Percentiles rank a stretch among this genome's conserved stretches.
Conservation (phyloP, 1,284 basidiomycete species). For the Megacollybia platyphylla region DNA sequence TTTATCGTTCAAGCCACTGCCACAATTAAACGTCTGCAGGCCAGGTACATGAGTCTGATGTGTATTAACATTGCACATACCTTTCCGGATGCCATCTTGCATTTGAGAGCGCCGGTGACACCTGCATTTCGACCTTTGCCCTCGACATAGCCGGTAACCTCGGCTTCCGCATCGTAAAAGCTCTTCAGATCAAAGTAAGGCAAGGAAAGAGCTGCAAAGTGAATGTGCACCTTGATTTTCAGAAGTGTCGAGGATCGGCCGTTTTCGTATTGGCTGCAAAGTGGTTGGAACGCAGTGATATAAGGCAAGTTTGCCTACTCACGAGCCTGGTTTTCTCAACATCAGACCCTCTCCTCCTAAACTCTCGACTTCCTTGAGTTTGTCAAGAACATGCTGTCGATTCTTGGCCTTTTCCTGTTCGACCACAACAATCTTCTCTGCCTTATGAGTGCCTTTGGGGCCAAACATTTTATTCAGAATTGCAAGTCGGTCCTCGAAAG, state of each 20-base stretch:
- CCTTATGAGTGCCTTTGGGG: constrained; percentile 25
- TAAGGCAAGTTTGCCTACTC: constrained; percentile 10
- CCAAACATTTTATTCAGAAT: constrained; percentile 36
- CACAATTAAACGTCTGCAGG: constrained; percentile 38
- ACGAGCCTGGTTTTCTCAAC: constrained; percentile 46
- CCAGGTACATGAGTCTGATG: background rate
- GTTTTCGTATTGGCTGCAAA: constrained; percentile 37
- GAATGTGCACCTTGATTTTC: constrained; percentile 39
- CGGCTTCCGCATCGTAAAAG: constrained; percentile 56
- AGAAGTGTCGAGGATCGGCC: constrained; percentile 37
- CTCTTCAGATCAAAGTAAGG: constrained; percentile 19
- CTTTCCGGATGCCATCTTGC: constrained; percentile 54
- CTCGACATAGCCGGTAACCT: constrained; percentile 41
- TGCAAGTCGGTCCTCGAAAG: constrained; percentile 45
- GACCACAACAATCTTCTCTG: constrained; percentile 35
- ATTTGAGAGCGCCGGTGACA: constrained; percentile 41
- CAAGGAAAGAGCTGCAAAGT: too few species aligned
- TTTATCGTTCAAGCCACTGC: constrained; percentile 40
- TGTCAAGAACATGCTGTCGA: constrained; percentile 38
- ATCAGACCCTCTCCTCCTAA: constrained; percentile 58
- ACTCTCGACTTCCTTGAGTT: constrained; percentile 39
- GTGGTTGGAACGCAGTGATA: background rate
- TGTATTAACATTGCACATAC: constrained; percentile 13
- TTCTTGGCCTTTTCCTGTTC: constrained; percentile 35
- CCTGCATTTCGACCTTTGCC: constrained; percentile 45